Percentiles rank a stretch among this genome's conserved stretches.
Evolutionary conservation across 2,329 filamentous ascomycete species (phyloP).

Genomic region (Alternaria dauci): DNA sequence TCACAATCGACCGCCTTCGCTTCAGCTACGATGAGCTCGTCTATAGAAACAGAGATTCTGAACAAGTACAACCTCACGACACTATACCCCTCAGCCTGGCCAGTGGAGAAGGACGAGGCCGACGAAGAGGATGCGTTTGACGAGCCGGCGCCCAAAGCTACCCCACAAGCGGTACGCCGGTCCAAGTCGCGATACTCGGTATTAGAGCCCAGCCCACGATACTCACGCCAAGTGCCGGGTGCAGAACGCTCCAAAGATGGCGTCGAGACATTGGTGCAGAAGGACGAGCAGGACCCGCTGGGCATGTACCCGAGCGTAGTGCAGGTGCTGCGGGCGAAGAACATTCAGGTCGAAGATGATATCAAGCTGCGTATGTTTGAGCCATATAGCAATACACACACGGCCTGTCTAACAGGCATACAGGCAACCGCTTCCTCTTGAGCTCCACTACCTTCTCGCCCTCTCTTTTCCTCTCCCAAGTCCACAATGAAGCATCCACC

Average conservation of each 20-base stretch:
- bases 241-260: constrained; percentile 73
- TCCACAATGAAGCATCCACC: constrained; percentile 86
- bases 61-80: constrained; percentile 89
- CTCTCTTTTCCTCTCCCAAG: constrained; percentile 87
- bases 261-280: constrained; percentile 80
- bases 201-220: constrained; percentile 77
- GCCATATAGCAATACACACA: constrained; percentile 7
- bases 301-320: constrained; percentile 90
- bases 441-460: constrained; percentile 97
- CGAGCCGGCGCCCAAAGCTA: constrained; percentile 55
- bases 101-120: constrained; percentile 77
- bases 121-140: constrained; percentile 61
- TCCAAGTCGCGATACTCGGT: constrained; percentile 85
- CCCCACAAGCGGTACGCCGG: constrained; percentile 53
- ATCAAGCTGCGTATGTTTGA: constrained; percentile 71
- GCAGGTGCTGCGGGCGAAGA: constrained; percentile 76
- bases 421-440: constrained; percentile 89
- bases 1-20: constrained; percentile 4
- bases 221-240: constrained; percentile 72
- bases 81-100: constrained; percentile 85
- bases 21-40: constrained; percentile 37
- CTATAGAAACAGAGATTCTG: constrained; percentile 73
- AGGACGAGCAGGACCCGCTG: constrained; percentile 91
- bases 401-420: constrained; percentile 20
- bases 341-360: constrained; percentile 86